Base-by-base conservation (phyloP, 805 yeast species). In the Clavispora carvajalis region DNA sequence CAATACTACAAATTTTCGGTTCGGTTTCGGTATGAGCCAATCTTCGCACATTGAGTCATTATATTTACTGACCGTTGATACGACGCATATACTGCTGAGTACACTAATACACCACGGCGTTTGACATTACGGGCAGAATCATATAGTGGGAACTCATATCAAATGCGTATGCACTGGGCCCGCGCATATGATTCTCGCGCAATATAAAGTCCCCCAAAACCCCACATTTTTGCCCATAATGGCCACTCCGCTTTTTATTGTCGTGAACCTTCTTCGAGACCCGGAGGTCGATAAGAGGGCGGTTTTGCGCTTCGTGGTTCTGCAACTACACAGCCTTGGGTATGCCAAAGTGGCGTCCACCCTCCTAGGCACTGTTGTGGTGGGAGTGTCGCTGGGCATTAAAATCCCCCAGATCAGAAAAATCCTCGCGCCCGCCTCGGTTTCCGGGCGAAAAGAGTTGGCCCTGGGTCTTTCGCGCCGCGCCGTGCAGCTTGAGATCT, bases 371-470 rank as follows among this genome's bases (percentile, higher is more conserved):
- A 55, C 64, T 2, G 44, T 55, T 11, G 57, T 62, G 38, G 72
- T 68, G 17, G 71, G 62, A 1, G 63, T 50, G 3, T 63, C 72
- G 18, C 60, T 69, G 33, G 47, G 67, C 13, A 62, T 67, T 41
- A 62, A 63, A 52, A 47, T 67, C 19, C 74, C 74, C 3, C 74
- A 69, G 42, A 67, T 69, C 38, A 43, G 41, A 31, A 67, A 67
- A 49, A 60, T 69, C 35, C 36, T 59, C 29, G 47, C 45, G 17
- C 70, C 67, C 4, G 38, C 46, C 30, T 39, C 52, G 11, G 47
- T 61, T 24, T 46, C 51, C 13, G 54, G 48, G 11, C 50, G 64
- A 21, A 51, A 60, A 16, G 29, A 44, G 3, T 69, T 67, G 33
- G 69, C 65, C 33, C 51, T 53, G 25, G 74, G 73, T 0, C 55